phyloP scores from a whole-genome alignment of 2,329 filamentous ascomycete species.

The Cyanodermella asteris region DNA sequence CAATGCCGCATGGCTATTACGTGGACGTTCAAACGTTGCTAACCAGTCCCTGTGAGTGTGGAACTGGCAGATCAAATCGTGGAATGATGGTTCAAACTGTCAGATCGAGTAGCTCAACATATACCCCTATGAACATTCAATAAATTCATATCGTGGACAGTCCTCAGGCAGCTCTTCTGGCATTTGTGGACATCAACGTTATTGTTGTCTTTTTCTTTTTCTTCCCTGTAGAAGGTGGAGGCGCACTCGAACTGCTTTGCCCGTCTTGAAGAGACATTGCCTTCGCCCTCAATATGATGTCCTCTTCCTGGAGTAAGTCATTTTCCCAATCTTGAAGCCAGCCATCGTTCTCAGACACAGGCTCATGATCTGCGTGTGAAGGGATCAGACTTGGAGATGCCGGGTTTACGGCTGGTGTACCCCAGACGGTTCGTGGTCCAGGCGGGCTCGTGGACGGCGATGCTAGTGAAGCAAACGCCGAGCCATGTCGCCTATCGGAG shows the following conservation, averaged over 20 bases:
- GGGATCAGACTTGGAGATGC: constrained; percentile 26
- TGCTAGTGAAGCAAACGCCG: constrained; percentile 34
- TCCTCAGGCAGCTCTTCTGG: constrained; percentile 32
- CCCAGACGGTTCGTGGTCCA: constrained; percentile 68
- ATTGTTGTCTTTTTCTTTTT: constrained; percentile 49
- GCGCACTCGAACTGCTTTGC: constrained; percentile 10
- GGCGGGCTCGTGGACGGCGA: constrained; percentile 65
- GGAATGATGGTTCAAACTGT: too few relatives aligned
- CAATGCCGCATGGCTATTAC: too few relatives aligned
- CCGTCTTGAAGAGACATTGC: constrained; percentile 10
- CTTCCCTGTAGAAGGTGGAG: constrained; percentile 17
- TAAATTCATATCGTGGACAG: too few relatives aligned
- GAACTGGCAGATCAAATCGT: too few relatives aligned
- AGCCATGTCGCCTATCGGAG: constrained; percentile 14
- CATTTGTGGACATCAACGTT: constrained; percentile 45
- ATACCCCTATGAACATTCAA: too few relatives aligned
- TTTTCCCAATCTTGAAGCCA: constrained; percentile 75
- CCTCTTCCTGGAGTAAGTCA: constrained; percentile 44
- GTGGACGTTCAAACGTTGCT: too few relatives aligned
- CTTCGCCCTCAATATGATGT: constrained; percentile 29
- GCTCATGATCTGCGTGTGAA: constrained; percentile 16
- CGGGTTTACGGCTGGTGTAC: constrained; percentile 47
- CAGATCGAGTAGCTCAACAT: too few relatives aligned
- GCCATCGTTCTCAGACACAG: constrained; percentile 45
- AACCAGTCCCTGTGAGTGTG: too few relatives aligned